Evolutionary conservation across 345 rosid genomes (phyloP).

Genomic region (Toxicodendron radicans): DNA sequence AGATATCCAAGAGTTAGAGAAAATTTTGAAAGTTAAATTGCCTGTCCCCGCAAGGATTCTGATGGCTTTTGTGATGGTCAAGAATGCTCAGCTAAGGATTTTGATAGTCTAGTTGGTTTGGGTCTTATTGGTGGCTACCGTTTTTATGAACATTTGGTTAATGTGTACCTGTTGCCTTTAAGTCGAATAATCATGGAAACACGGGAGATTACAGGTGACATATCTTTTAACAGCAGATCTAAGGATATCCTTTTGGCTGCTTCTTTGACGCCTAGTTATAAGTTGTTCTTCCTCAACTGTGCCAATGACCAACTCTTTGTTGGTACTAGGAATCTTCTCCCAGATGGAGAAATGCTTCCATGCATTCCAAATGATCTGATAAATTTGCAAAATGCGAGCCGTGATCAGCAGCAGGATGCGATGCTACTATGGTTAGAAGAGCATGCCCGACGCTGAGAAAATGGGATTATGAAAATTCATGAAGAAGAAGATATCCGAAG

Average conservation of each 20-base stretch:
- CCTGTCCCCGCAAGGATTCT: constrained; percentile 80
- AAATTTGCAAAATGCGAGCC: constrained; percentile 42
- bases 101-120: constrained; percentile 8
- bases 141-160: constrained; percentile 48
- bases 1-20: constrained; percentile 52
- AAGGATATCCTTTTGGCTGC: constrained; percentile 58
- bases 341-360: constrained; percentile 60
- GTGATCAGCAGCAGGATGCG: constrained; percentile 67
- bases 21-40: constrained; percentile 51
- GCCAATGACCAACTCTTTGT: constrained; percentile 65
- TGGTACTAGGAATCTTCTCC: constrained; percentile 46
- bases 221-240: constrained; percentile 27
- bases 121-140: constrained; percentile 88
- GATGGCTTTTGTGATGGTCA: constrained; percentile 84
- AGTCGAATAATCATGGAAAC: constrained; percentile 49
- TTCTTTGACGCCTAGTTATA: constrained; percentile 36
- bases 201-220: constrained; percentile 22
- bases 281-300: constrained; percentile 80
- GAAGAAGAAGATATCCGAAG: constrained; percentile 36
- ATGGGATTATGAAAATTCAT: constrained; percentile 54
- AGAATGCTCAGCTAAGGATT: constrained; percentile 24
- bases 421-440: constrained; percentile 94
- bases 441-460: constrained; percentile 60
- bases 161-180: constrained; percentile 69
- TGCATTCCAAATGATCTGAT: constrained; percentile 74